Percentiles rank a stretch among this genome's conserved stretches.
Conservation (phyloP, 768 basidiomycete genomes). For the Lentinula sp. region DNA sequence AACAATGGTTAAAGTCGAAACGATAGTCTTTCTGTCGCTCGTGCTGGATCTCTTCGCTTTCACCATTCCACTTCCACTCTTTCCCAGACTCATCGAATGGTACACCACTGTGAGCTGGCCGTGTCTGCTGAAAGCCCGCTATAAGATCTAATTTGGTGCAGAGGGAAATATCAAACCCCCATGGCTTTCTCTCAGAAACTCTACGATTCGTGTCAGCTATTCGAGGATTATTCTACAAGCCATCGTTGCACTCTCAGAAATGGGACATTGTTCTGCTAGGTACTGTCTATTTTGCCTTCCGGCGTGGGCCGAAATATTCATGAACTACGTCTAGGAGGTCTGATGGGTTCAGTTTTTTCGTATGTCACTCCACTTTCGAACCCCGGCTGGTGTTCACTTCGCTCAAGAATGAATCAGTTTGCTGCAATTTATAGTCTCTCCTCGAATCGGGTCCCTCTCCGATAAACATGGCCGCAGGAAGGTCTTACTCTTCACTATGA, state of each 20-base stretch:
- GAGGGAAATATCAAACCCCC: conserved; percentile 67
- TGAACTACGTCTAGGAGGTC: conserved; percentile 45
- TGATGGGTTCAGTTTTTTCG: conserved; percentile 94
- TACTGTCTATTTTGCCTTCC: conserved; percentile 9
- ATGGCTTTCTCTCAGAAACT: conserved; percentile 69
- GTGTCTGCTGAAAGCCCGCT: neutral
- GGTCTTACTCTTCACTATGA: conserved; percentile 81
- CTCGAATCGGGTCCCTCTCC: conserved; percentile 75
- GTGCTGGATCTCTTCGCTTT: conserved; percentile 89
- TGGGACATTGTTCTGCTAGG: conserved; percentile 97
- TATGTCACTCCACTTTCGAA: conserved; percentile 30
- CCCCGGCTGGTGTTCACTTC: conserved; percentile 23
- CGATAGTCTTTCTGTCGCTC: conserved; percentile 83
- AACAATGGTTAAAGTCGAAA: conserved; percentile 64
- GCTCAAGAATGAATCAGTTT: conserved; percentile 43
- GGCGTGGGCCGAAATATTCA: neutral
- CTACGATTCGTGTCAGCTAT: conserved; percentile 60
- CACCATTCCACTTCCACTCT: conserved; percentile 92
- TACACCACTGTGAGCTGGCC: conserved; percentile 58
- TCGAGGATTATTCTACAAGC: conserved; percentile 59
- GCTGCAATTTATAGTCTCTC: conserved; percentile 80
- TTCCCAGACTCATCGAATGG: conserved; percentile 96
- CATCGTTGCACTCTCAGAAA: conserved; percentile 55
- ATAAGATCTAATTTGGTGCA: conserved; percentile 20
- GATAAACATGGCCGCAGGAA: conserved; percentile 88